Percentiles rank a stretch among this genome's conserved stretches.
phyloP scores from a whole-genome alignment of 1,139 yeast species.

The Hansenula lynferdii region DNA sequence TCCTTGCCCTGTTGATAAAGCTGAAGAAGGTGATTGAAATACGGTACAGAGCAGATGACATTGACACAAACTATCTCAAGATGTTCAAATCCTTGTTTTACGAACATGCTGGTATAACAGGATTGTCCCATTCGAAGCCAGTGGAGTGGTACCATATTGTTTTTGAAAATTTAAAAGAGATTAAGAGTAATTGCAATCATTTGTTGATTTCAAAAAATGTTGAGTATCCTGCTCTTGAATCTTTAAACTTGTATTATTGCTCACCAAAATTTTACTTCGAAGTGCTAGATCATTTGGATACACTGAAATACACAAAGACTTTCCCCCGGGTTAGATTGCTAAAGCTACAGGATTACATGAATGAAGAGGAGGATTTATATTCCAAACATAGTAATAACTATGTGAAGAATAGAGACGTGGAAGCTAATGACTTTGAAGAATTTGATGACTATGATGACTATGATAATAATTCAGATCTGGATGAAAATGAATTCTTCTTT shows the following conservation, averaged over 20 bases:
- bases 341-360: constrained; percentile 21
- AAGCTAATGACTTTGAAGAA: constrained; percentile 3
- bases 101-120: neutral
- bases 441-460: constrained; percentile 18
- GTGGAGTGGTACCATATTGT: constrained; percentile 1
- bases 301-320: constrained; percentile 5
- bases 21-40: constrained; percentile 5
- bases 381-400: constrained; percentile 17
- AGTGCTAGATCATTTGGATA: constrained; percentile 13
- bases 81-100: constrained; percentile 17
- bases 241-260: constrained; percentile 18
- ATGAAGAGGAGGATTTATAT: constrained; percentile 19
- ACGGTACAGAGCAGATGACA: constrained; percentile 7
- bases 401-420: constrained; percentile 2
- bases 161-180: constrained; percentile 12
- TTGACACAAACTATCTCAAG: constrained; percentile 16
- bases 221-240: constrained; percentile 8
- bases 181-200: constrained; percentile 19
- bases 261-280: constrained; percentile 19
- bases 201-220: constrained; percentile 11
- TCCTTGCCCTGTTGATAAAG: constrained; percentile 3
- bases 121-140: neutral
- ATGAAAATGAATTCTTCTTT: constrained; percentile 22
- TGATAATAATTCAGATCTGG: constrained; percentile 21
- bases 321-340: constrained; percentile 14